Evolutionary conservation across 192 early-diverging fungal species (phyloP), one percentile per base, ranked within the genome.

Genomic region (Backusella parvicylindrica): DNA sequence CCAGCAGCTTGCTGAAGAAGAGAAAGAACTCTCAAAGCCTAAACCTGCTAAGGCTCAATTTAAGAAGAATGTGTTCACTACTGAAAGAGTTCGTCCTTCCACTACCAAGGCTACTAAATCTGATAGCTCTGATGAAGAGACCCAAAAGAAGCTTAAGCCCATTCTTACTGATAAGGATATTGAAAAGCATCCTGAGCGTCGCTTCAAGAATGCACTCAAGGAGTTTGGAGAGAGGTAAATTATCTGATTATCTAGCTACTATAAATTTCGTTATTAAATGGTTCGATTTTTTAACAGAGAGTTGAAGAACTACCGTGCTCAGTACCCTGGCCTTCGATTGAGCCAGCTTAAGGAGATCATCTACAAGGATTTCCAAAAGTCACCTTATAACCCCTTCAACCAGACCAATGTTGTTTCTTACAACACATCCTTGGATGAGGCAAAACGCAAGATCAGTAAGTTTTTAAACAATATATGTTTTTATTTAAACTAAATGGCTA

Each of bases 151-250:
- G 74, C 50, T 83, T 3, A 71, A 80, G 56, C 83, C 83, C 56
- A 72, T 75, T 26, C 68, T 15, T 70, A 72, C 66, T 12, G 66
- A 82, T 26, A 89, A 89, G 37, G 79, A 85, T 70, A 82, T 96
- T 32, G 96, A 97, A 68, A 87, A 91, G 53, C 96, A 97, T 81
- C 96, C 96, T 13, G 96, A 97, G 84, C 88, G 92, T 72, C 86
- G 96, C 15, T 89, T 89, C 67, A 93, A 91, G 89, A 90, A 91
- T 35, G 92, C 92, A 15, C 89, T 88, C 32, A 80, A 83, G 30
- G 87, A 85, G 2, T 94, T 88, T 77, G 77, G 87, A 73, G 94
- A 94, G 31, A 84, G 73, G 65, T 64, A 68, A 26, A 18, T 64
- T 7, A 43, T 66, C 15, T 21, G 23, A 2, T 12, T 60, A 26